Conservation (phyloP, 768 basidiomycete genomes). For the Leccinum truebloodii region DNA sequence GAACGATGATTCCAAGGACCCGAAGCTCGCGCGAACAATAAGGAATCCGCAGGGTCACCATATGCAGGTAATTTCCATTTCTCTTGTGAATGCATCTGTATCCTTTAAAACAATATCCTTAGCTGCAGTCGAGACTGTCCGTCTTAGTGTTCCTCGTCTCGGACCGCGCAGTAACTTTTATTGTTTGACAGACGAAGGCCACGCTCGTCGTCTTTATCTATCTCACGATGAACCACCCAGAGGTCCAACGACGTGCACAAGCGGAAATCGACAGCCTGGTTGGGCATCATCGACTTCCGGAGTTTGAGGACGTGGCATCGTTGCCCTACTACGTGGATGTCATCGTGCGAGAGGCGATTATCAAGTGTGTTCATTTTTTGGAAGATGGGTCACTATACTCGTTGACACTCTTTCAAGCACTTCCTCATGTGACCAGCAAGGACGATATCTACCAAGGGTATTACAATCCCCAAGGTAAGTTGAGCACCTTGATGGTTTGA, state of each 20-base stretch:
- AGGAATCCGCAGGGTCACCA: slow-evolving; percentile 5
- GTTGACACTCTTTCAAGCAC: neutral
- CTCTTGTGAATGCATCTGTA: neutral
- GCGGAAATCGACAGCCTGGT: neutral
- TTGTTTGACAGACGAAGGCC: neutral
- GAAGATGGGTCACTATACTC: neutral
- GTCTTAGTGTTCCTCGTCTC: neutral
- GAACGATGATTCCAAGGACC: neutral
- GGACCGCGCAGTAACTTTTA: neutral
- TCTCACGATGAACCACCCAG: neutral
- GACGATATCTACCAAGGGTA: neutral
- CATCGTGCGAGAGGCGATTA: neutral
- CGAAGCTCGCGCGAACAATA: neutral
- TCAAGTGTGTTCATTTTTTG: neutral
- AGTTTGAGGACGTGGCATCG: neutral
- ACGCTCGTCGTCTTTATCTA: neutral
- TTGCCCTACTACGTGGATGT: neutral
- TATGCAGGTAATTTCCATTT: slow-evolving; percentile 17
- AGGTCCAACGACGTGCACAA: neutral
- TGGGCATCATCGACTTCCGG: neutral
- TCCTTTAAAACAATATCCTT: neutral
- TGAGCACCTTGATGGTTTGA: neutral
- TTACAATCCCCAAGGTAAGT: neutral
- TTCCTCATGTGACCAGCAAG: neutral
- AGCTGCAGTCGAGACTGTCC: neutral